phyloP scores from a whole-genome alignment of 2,329 filamentous ascomycete species.

The Fusarium redolens region DNA sequence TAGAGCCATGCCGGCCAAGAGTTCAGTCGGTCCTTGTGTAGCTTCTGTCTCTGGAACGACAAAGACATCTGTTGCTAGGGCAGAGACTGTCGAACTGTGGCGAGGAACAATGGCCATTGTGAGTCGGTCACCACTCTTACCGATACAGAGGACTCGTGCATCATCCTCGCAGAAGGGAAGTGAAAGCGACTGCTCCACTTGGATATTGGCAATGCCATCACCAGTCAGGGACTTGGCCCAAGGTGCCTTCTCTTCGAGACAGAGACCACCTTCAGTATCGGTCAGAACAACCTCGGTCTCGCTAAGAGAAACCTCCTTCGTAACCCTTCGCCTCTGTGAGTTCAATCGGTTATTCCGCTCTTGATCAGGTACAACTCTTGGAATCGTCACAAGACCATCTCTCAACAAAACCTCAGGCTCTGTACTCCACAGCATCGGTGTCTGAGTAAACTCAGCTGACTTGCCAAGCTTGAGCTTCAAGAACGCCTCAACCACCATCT shows the following conservation, averaged over 20 bases:
- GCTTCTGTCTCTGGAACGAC: accelerated
- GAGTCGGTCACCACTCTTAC: not conserved
- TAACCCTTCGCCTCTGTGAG: not conserved
- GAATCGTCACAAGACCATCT: not conserved
- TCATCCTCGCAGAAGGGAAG: not conserved
- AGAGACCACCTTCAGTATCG: not conserved
- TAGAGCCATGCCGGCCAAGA: not conserved
- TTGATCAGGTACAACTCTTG: not conserved
- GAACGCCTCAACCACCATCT: not conserved
- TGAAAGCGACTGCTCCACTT: not conserved
- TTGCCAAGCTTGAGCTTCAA: conserved; percentile 1
- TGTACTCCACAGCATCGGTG: not conserved
- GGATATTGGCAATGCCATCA: not conserved
- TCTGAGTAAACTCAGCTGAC: not conserved
- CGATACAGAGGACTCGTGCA: not conserved
- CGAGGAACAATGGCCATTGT: not conserved
- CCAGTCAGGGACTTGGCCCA: not conserved
- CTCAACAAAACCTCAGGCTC: not conserved
- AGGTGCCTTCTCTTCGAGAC: not conserved
- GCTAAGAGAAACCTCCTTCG: not conserved
- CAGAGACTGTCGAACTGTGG: not conserved
- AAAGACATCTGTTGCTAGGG: not conserved
- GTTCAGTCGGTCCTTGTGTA: not conserved
- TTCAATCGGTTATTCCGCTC: not conserved
- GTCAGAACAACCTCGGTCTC: not conserved